These are phyloP conservation scores for Dentipellis fragilis DNA, from an alignment of 768 basidiomycete species.

Conservation along the genomic window DNA sequence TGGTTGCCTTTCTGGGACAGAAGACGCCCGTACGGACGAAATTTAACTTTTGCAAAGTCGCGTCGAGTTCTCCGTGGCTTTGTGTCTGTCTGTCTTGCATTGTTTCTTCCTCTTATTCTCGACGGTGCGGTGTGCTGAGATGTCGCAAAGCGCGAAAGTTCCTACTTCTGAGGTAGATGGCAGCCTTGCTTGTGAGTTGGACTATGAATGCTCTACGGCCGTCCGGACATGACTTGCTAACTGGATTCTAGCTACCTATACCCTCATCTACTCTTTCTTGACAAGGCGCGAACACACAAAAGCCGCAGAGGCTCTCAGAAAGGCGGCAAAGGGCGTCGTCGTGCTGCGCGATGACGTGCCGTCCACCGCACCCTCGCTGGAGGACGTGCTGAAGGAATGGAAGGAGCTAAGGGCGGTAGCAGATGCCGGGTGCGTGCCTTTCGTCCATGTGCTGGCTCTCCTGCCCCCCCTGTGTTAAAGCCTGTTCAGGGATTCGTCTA, in stretches of 20 bases:
- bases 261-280: conserved; percentile 68
- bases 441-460: neutral
- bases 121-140: neutral
- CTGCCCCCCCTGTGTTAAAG: neutral
- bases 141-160: neutral
- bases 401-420: conserved; percentile 21
- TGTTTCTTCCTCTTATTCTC: neutral
- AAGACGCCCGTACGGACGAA: neutral
- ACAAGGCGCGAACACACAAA: conserved; percentile 54
- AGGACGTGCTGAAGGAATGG: conserved; percentile 62
- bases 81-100: neutral
- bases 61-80: neutral
- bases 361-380: conserved; percentile 43
- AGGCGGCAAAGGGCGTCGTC: conserved; percentile 55
- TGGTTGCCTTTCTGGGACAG: neutral
- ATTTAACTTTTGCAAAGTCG: neutral
- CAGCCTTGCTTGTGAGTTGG: conserved; percentile 40
- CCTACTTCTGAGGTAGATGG: conserved; percentile 22
- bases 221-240: neutral
- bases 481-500: conserved; percentile 5
- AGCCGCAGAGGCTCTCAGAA: conserved; percentile 65
- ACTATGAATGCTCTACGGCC: neutral
- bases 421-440: conserved; percentile 4
- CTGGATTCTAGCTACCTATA: conserved; percentile 53
- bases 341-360: conserved; percentile 46